A percentile compares a stretch with the other conserved stretches of the same genome.
Conservation (phyloP, 768 basidiomycete genomes). For the Pleurotus giganteus region DNA sequence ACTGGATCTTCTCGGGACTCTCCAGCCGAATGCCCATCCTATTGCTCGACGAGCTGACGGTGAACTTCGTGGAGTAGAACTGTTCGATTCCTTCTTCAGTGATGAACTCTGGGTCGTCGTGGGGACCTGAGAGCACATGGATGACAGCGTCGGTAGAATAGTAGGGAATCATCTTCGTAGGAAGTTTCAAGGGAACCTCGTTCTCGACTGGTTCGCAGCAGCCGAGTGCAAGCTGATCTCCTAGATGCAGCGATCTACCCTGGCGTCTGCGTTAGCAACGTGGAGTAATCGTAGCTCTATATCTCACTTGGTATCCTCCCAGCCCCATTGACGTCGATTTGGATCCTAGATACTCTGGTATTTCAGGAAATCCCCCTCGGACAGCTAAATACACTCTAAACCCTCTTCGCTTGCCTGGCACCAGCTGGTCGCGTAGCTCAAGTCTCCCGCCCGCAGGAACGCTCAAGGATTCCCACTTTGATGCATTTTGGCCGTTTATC, state of each 20-base stretch:
- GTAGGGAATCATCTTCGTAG: slow-evolving; percentile 31
- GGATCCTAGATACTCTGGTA: slow-evolving; percentile 56
- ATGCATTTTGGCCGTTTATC: slow-evolving; percentile 34
- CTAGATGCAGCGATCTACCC: slow-evolving; percentile 49
- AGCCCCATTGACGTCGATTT: slow-evolving; percentile 65
- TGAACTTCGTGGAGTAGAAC: slow-evolving; percentile 56
- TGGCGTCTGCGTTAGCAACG: slow-evolving; percentile 19
- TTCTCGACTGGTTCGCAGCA: slow-evolving; percentile 21
- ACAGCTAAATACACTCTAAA: slow-evolving; percentile 56
- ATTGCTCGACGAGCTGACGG: slow-evolving; percentile 55
- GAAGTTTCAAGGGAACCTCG: slow-evolving; percentile 20
- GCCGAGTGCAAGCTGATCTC: slow-evolving; percentile 48
- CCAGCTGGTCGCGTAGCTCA: slow-evolving; percentile 31
- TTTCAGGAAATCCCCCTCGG: slow-evolving; percentile 56
- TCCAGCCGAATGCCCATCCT: slow-evolving; percentile 65
- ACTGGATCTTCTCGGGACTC: slow-evolving; percentile 37
- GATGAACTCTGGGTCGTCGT: slow-evolving; percentile 57
- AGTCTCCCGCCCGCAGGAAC: slow-evolving; percentile 45
- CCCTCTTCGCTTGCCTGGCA: slow-evolving; percentile 29
- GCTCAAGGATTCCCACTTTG: slow-evolving; percentile 48
- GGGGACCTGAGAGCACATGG: slow-evolving; percentile 59
- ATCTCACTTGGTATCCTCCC: slow-evolving; percentile 54
- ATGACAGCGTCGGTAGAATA: slow-evolving; percentile 52
- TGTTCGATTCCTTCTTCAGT: slow-evolving; percentile 40
- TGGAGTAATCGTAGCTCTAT: neutral